Base-by-base conservation (phyloP, 2,329 filamentous ascomycete genomes). In the Sporothrix schenckii region DNA sequence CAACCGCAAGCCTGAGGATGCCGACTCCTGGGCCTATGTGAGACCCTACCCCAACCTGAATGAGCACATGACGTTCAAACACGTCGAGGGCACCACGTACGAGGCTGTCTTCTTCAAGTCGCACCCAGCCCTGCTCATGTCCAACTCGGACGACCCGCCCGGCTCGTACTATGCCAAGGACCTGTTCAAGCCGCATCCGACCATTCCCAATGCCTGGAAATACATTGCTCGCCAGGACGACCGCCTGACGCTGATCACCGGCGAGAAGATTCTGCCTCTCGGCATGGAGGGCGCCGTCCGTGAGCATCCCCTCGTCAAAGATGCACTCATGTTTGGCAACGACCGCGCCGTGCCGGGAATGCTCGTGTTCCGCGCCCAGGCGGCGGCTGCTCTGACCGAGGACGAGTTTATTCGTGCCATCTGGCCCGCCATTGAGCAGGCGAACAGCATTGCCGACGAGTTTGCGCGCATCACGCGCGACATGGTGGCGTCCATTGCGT, bases 391-490 rank as follows among this genome's bases (percentile, higher is more conserved):
- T 1, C 50, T 80, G 34, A 72, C 74, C 7, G 77, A 80, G 5
- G 73, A 77, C 0, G 76, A 80, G 52, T 80, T 80, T 30, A 61
- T 83, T 7, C 71, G 78, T 14, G 66, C 74, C 13, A 75, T 84
- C 21, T 81, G 79, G 80, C 79, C 80, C 0, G 73, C 74, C 0
- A 73, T 84, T 13, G 75, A 80, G 52, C 72, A 76, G 2, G 81
- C 81, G 30, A 84, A 84, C 70, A 70, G 71, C 2, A 75, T 77
- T 2, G 78, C 81, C 3, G 82, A 83, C 56, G 77, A 77, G n/a
- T 82, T 82, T 70, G 80, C 81, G 0, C 81, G 81, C 53, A 80
- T 84, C 19, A 77, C 81, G 1, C 76, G 76, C n/a, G 81, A 82
- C 27, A 80, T 82, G 76, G 75, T 83, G 27, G 74, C 75, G 9